Evolutionary conservation across 169 alveolate species (phyloP).

Genomic region (Babesia gibsoni): DNA sequence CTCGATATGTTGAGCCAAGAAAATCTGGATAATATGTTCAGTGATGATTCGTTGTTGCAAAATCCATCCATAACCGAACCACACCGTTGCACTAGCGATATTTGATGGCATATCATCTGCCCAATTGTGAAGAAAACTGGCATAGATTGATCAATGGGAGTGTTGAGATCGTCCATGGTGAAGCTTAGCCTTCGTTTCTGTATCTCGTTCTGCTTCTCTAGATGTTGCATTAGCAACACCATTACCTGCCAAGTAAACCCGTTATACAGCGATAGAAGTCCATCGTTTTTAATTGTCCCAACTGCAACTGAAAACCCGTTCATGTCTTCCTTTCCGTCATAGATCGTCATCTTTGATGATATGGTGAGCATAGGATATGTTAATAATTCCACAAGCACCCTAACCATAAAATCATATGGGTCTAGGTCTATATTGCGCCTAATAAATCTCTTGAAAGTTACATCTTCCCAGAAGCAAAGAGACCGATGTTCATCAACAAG

Average conservation of each 20-base stretch:
- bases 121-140: constrained; percentile 39
- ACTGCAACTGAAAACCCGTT: not conserved
- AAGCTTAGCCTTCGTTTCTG: not conserved
- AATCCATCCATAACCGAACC: constrained; percentile 54
- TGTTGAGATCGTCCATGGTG: not conserved
- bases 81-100: constrained; percentile 48
- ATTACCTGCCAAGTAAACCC: constrained; percentile 46
- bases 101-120: constrained; percentile 7
- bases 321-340: constrained; percentile 31
- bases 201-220: not conserved
- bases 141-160: constrained; percentile 28
- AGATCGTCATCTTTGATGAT: constrained; percentile 45
- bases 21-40: constrained; percentile 1
- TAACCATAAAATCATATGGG: not conserved
- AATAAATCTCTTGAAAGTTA: not conserved
- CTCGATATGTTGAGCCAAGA: constrained; percentile 42
- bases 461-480: not conserved
- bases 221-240: constrained; percentile 3
- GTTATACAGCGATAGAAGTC: constrained; percentile 28
- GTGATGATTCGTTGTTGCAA: constrained; percentile 16
- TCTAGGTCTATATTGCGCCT: constrained; percentile 20
- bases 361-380: constrained; percentile 52
- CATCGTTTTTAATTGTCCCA: constrained; percentile 24
- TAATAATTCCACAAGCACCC: constrained; percentile 28
- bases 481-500: not conserved